Base-by-base conservation (phyloP, 2,329 filamentous ascomycete genomes). In the Spiromastix sp. region DNA sequence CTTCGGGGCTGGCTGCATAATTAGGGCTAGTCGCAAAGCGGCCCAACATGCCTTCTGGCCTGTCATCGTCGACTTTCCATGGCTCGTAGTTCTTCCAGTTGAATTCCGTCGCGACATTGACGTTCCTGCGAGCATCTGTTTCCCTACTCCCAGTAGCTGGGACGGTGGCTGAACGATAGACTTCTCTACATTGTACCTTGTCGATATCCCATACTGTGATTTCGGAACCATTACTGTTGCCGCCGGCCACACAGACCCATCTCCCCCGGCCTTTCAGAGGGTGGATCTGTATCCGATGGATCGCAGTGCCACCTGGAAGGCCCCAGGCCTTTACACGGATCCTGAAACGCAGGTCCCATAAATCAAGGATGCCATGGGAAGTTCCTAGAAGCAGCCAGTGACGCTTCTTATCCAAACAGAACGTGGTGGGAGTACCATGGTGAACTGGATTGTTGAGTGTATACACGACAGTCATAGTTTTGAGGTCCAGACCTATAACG, bases 331-430 rank as follows among this genome's bases (percentile, higher is more conserved):
- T 86, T 16, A 96, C 67, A 15, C 85, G 76, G 48, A 96, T 74
- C 45, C 78, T 81, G 68, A 98, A 98, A n/a, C 91, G 81, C 26
- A 98, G 69, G 58, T 98, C 91, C 91, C 91, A 98, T 1, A 98
- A 71, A 53, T 93, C 83, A 5, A 98, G 67, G 18, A 96, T 80
- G 22, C 93, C 91, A 54, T 96, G 87, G 0, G 85, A 85, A 1
- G 93, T 98, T 22, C 87, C 91, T 0, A 96, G 64, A 2, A 93
- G 72, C 3, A 98, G 67, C 91, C 91, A 98, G 51, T 91, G 86
- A 33, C 82, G 79, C 52, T 79, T 84, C 38, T 77, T 74, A 51
- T 95, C 86, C 20, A 94, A 71, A 49, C 83, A 89, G 59, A 98
- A 95, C 46, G 85, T 91, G 1, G 85, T 95, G 1, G 86, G 85